Percentiles rank a stretch among this genome's conserved stretches.
These are phyloP conservation scores for Nymphaea colorata DNA, from an alignment of 164 flowering plant species.

Conservation along the genomic window DNA sequence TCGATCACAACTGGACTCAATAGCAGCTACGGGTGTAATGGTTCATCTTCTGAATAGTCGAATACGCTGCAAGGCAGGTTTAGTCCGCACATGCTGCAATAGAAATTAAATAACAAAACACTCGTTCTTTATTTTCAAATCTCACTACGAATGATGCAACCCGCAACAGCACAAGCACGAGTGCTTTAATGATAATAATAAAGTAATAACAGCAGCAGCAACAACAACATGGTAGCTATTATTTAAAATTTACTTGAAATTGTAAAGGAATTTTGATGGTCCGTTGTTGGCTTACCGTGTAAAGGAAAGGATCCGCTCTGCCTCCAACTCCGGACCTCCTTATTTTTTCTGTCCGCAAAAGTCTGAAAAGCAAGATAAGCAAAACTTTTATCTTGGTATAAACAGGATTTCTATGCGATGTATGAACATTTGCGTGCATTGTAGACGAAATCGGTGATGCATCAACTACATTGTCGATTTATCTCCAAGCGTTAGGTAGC, in stretches of 20 bases:
- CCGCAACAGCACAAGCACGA: background rate
- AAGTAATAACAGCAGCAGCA: background rate
- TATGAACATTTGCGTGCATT: background rate
- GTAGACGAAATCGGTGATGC: background rate
- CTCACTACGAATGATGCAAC: no score
- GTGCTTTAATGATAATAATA: background rate
- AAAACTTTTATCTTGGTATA: background rate
- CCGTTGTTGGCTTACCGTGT: conserved; percentile 36
- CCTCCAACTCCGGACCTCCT: conserved; percentile 72
- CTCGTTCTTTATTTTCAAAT: no score
- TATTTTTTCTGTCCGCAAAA: conserved; percentile 46
- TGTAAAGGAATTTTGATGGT: background rate
- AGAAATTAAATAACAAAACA: no score
- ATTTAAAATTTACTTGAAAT: background rate
- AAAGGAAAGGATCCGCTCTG: conserved; percentile 49
- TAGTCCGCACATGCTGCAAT: no score
- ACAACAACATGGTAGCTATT: background rate
- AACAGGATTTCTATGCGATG: background rate
- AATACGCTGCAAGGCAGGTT: no score
- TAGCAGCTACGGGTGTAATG: no score
- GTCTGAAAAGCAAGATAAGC: conserved; percentile 25
- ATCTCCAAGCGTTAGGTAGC: background rate
- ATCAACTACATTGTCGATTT: background rate
- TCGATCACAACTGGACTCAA: no score
- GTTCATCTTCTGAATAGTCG: no score